phyloP scores from a whole-genome alignment of 257 asterid species.

The Ocimum tenuiflorum region DNA sequence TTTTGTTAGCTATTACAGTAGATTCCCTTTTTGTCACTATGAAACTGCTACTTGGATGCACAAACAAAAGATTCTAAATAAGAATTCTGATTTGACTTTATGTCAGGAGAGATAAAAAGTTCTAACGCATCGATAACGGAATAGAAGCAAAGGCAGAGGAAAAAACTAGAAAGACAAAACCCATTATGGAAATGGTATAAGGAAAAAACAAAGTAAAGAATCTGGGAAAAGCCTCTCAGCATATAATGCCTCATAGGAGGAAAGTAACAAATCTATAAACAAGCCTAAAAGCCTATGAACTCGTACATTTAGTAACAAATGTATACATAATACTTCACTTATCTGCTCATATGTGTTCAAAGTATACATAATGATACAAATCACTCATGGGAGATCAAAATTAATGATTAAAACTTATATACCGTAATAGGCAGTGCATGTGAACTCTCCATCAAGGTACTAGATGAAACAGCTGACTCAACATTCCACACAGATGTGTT shows the following conservation, averaged over 20 bases:
- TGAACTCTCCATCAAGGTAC: constrained; percentile 80
- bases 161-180: background rate
- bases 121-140: background rate
- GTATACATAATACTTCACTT: background rate
- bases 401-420: constrained; percentile 24
- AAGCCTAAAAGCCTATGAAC: background rate
- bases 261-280: no score
- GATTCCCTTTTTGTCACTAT: background rate
- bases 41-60: background rate
- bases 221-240: no score
- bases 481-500: constrained; percentile 71
- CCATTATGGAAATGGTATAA: background rate
- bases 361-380: background rate
- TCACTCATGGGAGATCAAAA: background rate
- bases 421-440: constrained; percentile 56
- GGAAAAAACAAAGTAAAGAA: no score
- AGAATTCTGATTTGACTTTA: background rate
- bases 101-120: background rate
- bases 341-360: background rate
- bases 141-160: background rate
- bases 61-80: background rate
- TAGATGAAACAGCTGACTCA: constrained; percentile 66
- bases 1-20: background rate
- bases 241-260: no score
- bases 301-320: background rate